These are phyloP conservation scores for Rhodotorula graminis DNA, from an alignment of 768 basidiomycete genomes.

Conservation along the genomic window DNA sequence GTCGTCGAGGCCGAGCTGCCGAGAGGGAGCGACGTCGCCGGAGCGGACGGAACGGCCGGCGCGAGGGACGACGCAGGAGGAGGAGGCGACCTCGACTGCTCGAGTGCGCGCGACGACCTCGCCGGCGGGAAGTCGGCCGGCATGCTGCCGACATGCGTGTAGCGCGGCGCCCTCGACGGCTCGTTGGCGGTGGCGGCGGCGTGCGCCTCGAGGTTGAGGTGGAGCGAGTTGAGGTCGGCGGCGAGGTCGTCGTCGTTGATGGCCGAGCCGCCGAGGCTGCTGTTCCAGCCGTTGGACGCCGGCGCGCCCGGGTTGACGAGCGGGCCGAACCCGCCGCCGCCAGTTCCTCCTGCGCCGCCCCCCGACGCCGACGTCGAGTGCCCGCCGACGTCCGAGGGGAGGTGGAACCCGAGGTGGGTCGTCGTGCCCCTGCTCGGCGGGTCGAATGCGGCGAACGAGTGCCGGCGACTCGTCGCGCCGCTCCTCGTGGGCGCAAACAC, in stretches of 20 bases:
- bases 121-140: conserved; percentile 32
- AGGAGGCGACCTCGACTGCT: conserved; percentile 23
- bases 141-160: conserved; percentile 28
- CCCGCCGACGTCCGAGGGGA: conserved; percentile 8
- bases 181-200: conserved; percentile 4
- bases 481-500: conserved; percentile 39
- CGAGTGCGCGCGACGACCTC: conserved; percentile 10
- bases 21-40: neutral
- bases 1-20: neutral
- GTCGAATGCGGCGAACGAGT: conserved; percentile 42
- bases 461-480: conserved; percentile 41
- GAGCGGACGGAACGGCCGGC: neutral
- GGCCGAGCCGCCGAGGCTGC: conserved; percentile 25
- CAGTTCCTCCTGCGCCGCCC: neutral
- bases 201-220: conserved; percentile 42
- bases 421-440: conserved; percentile 26
- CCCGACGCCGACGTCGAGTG: neutral
- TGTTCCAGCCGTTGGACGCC: conserved; percentile 5
- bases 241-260: conserved; percentile 43
- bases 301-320: neutral
- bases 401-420: conserved; percentile 37
- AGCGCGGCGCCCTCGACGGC: neutral
- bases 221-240: conserved; percentile 42
- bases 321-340: conserved; percentile 10
- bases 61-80: neutral